A percentile compares a stretch with the other conserved stretches of the same genome.
phyloP scores from a whole-genome alignment of 2,329 filamentous ascomycete genomes.

The Hirsutella rhossiliensis region DNA sequence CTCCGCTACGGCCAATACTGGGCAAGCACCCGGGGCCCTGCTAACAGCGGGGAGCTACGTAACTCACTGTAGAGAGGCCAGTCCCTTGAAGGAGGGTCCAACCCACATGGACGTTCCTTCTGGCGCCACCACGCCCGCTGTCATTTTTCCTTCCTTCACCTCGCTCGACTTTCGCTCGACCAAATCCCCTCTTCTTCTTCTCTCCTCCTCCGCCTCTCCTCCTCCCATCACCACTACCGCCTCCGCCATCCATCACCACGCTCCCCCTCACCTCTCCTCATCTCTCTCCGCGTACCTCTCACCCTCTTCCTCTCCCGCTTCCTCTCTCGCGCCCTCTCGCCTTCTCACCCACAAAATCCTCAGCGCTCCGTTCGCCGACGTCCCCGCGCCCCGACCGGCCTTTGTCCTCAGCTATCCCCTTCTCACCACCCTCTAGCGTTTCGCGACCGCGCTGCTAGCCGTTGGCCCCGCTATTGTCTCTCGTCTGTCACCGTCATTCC shows the following conservation, averaged over 20 bases:
- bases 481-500: constrained; percentile 4
- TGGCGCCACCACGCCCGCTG: constrained; percentile 4
- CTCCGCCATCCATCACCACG: constrained; percentile 8
- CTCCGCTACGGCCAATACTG: no score
- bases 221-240: constrained; percentile 2
- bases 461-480: constrained; percentile 11
- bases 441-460: constrained; percentile 6
- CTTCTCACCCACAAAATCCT: constrained; percentile 3
- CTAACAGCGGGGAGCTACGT: no score
- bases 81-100: background rate
- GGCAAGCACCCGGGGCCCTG: no score
- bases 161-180: constrained; percentile 7
- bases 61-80: background rate
- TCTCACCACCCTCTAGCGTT: constrained; percentile 1
- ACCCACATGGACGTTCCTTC: background rate
- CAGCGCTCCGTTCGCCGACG: constrained; percentile 5
- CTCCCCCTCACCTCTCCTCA: constrained; percentile 12
- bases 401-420: background rate
- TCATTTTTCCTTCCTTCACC: constrained; percentile 6
- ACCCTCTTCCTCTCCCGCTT: constrained; percentile 6
- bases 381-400: constrained; percentile 1
- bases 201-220: constrained; percentile 10
- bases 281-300: constrained; percentile 10
- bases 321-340: constrained; percentile 6
- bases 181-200: constrained; percentile 12